phyloP scores from a whole-genome alignment of 73 alveolate genomes.

The Stentor roeselii region DNA sequence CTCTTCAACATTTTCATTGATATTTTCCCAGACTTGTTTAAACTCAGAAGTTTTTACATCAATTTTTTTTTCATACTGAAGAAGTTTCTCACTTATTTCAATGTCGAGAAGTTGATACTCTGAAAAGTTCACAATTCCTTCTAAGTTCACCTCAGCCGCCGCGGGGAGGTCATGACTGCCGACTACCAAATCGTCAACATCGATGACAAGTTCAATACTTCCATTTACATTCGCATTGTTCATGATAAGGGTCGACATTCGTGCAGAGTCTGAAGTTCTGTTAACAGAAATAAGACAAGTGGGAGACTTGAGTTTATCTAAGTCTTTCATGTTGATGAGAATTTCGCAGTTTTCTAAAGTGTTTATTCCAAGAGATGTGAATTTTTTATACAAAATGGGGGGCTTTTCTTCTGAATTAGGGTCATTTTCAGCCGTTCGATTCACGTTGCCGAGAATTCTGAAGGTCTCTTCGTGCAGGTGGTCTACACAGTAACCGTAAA shows the following conservation, averaged over 20 bases:
- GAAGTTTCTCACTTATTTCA: background rate
- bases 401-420: background rate
- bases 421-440: background rate
- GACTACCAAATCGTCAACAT: background rate
- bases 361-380: background rate
- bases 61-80: background rate
- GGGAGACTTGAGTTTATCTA: background rate
- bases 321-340: background rate
- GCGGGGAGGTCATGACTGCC: background rate
- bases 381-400: background rate
- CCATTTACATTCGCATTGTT: constrained; percentile 8
- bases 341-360: background rate
- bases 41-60: background rate
- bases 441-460: background rate
- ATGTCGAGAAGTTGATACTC: background rate
- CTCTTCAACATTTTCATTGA: background rate
- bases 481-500: constrained; percentile 23
- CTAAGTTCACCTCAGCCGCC: constrained; percentile 4
- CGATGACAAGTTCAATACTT: background rate
- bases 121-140: background rate
- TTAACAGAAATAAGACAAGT: background rate
- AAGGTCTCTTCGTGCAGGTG: constrained; percentile 9
- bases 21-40: background rate
- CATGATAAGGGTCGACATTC: background rate
- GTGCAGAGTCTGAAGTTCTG: background rate